Evolutionary conservation across 106 monocot genomes (phyloP), one percentile per base, ranked within the genome.

Genomic region (Allium fistulosum): DNA sequence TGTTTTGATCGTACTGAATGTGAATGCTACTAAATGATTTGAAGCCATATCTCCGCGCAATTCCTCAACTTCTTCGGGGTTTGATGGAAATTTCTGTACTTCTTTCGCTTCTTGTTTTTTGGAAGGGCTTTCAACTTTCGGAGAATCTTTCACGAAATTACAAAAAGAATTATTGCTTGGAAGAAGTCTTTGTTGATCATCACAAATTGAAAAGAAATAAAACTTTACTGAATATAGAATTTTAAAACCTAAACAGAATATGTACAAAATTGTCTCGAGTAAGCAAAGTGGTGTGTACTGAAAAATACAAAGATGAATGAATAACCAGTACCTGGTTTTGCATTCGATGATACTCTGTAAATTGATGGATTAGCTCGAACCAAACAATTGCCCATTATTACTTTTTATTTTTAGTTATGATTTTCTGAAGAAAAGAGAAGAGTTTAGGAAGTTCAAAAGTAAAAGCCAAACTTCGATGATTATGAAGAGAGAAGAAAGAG

Each of bases 61-160:
- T 26, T 71, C 62, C 58, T 84, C 84, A 1, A 80, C 80, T 73
- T 80, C 71, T 56, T 77, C 49, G 2, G 77, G 66, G 63, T 74
- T 80, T 28, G 71, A 51, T 8, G 74, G 80, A 17, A 84, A 17
- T 68, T 67, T 75, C 8, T 61, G 66, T 13, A 80, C 66, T 48
- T 57, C 48, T 46, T 48, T 62, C 51, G 53, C 71, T 50, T 51
- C n/a, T 49, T 51, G 22, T 11, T 66, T 49, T 22, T 14, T 18
- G 2, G 65, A 14, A 57, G 55, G 58, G 27, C 56, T 73, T 48
- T 48, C 47, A 11, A 57, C 47, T 73, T 65, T 57, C 49, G 58
- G 65, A 58, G 73, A 73, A 57, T 65, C 73, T 73, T 47, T 11
- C 10, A 2, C 27, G 26, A 62, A 59, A 15, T 59, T 18, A 59